Base-by-base conservation (phyloP, 352 stramenopile genomes). In the Pythium utonaiense region DNA sequence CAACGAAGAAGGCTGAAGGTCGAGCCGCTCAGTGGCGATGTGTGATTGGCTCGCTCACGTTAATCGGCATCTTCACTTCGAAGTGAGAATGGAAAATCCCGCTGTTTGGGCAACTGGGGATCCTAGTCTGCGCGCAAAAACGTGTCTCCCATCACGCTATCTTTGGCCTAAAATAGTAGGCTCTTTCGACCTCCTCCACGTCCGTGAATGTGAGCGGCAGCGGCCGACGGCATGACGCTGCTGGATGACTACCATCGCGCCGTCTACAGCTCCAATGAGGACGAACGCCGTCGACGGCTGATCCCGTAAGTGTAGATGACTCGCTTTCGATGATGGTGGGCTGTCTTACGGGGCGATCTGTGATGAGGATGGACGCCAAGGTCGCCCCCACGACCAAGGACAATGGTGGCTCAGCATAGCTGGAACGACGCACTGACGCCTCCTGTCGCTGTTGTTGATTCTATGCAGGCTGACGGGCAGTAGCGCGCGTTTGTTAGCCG, bases 211-310 rank as follows among this genome's bases (percentile, higher is more conserved):
- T 33, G 34, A 16, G 34, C 34, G 34, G 3, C 16, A 36, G 27
- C 33, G 25, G n/a, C n/a, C 34, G 19, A 45, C n/a, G 5, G 25
- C 22, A 89, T 89, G 80, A 90, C 78, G 38, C 73, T 90, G 57
- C 61, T 90, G 21, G 78, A 87, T 38, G 74, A 87, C 21, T 88
- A 86, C 51, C 80, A 74, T 1, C 76, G 74, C 45, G 72, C 74
- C 0, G 64, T 86, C 25, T 77, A 87, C 44, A 72, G 48, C n/a
- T 48, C 59, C n/a, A 64, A 45, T 45, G 57, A 64, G 14, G 61
- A 71, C 19, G 57, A 74, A 47, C 66, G 69, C 36, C 56, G 64
- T 17, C 72, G 64, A 21, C 62, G 79, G 27, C 66, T 90, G 14
- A 67, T 54, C 8, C 74, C 77, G 80, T 90, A n/a, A n/a, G n/a